These are phyloP conservation scores for Aureobasidium mangrovei DNA, from an alignment of 2,329 filamentous ascomycete genomes.

Conservation along the genomic window DNA sequence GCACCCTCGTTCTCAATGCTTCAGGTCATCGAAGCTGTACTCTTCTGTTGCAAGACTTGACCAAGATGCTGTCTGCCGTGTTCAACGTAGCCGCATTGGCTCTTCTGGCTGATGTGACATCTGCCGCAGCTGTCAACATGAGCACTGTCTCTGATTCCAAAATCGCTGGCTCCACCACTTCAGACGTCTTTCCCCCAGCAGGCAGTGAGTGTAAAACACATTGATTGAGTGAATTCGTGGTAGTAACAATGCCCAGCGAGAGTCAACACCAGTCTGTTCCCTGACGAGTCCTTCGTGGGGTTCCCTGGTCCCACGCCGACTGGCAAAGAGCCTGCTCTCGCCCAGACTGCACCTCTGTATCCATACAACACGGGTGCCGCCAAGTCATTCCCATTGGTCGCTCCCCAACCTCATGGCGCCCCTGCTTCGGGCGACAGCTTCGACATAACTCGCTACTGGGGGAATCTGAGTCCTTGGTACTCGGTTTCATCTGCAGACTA, in stretches of 20 bases:
- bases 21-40: background rate
- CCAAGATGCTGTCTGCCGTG: conserved; percentile 8
- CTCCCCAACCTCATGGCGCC: conserved; percentile 4
- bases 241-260: background rate
- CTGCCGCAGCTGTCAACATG: background rate
- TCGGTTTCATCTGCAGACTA: conserved; percentile 11
- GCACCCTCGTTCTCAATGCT: background rate
- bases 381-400: background rate
- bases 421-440: conserved; percentile 1
- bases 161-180: conserved; percentile 1
- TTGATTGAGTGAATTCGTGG: background rate
- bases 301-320: conserved; percentile 11
- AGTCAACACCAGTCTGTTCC: conserved; percentile 2
- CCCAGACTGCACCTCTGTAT: conserved; percentile 9
- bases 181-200: background rate
- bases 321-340: background rate
- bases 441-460: conserved; percentile 11
- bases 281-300: conserved; percentile 1
- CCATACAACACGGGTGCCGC: conserved; percentile 6
- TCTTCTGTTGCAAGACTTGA: conserved; percentile 23
- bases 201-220: background rate
- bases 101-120: background rate
- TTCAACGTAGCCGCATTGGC: conserved; percentile 1
- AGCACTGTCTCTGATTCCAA: background rate
- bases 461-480: conserved; percentile 10